A percentile compares a stretch with the other conserved stretches of the same genome.
These are phyloP conservation scores for Alisma plantagoaquatica DNA, from an alignment of 106 monocot genomes.

Conservation along the genomic window DNA sequence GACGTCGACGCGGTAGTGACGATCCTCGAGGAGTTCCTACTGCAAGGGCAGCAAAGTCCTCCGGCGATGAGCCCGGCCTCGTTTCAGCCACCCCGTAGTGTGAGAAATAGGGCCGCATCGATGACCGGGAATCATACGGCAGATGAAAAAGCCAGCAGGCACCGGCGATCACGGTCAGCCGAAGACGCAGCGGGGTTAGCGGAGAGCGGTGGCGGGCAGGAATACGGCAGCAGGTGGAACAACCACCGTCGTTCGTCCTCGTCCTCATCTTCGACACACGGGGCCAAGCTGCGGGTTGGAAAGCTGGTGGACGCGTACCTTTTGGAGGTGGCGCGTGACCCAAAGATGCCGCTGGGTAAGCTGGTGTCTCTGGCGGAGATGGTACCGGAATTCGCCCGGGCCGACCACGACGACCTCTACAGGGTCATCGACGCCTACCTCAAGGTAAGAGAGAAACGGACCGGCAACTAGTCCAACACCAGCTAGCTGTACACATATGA, in stretches of 20 bases:
- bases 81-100: conserved; percentile 44
- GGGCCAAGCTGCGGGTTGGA: conserved; percentile 55
- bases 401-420: conserved; percentile 76
- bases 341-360: conserved; percentile 50
- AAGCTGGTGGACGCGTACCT: conserved; percentile 66
- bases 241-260: too few relatives aligned
- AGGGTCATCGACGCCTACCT: conserved; percentile 62
- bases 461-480: not conserved
- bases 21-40: conserved; percentile 71
- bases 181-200: too few relatives aligned
- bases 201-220: conserved; percentile 44
- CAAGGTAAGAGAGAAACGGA: conserved; percentile 59
- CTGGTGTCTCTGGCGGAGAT: conserved; percentile 49
- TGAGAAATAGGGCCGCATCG: conserved; percentile 10
- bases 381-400: conserved; percentile 69
- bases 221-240: conserved; percentile 29
- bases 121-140: too few relatives aligned
- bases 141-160: too few relatives aligned
- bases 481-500: not conserved
- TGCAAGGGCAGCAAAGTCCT: conserved; percentile 45
- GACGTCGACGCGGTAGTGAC: conserved; percentile 58
- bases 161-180: conserved; percentile 46
- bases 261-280: conserved; percentile 29
- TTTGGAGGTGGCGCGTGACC: conserved; percentile 46
- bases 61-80: too few relatives aligned